Evolutionary conservation across 768 basidiomycete species (phyloP).

Genomic region (Lactarius hengduanensis): DNA sequence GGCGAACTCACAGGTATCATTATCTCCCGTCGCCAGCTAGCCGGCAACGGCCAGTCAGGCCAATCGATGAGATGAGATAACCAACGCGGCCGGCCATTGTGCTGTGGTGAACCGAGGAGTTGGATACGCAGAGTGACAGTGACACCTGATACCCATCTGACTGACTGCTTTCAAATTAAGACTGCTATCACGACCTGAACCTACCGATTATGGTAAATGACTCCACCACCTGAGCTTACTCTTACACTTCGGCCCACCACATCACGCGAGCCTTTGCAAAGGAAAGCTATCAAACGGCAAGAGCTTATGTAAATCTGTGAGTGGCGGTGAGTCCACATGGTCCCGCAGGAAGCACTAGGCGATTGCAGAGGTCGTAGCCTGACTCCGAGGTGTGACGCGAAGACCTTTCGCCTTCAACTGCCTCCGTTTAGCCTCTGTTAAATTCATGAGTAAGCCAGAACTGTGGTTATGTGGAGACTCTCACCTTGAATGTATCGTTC

Average conservation of each 20-base stretch:
- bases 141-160: background rate
- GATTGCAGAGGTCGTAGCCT: conserved; percentile 31
- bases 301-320: background rate
- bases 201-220: conserved; percentile 12
- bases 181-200: background rate
- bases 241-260: conserved; percentile 1
- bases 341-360: background rate
- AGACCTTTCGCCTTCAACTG: conserved; percentile 76
- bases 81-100: background rate
- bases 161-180: background rate
- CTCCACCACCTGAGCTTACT: conserved; percentile 2
- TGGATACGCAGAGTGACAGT: background rate
- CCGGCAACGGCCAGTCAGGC: background rate
- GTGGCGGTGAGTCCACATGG: conserved; percentile 2
- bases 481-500: conserved; percentile 73
- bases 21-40: conserved; percentile 3
- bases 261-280: background rate
- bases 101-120: background rate
- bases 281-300: background rate
- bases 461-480: background rate
- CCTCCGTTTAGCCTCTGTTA: conserved; percentile 66
- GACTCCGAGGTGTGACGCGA: conserved; percentile 57
- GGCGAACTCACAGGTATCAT: background rate
- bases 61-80: background rate
- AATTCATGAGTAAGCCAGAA: conserved; percentile 14